Percentiles rank a stretch among this genome's conserved stretches.
phyloP scores from a whole-genome alignment of 2,329 filamentous ascomycete species.

The Fusarium mangiferae region DNA sequence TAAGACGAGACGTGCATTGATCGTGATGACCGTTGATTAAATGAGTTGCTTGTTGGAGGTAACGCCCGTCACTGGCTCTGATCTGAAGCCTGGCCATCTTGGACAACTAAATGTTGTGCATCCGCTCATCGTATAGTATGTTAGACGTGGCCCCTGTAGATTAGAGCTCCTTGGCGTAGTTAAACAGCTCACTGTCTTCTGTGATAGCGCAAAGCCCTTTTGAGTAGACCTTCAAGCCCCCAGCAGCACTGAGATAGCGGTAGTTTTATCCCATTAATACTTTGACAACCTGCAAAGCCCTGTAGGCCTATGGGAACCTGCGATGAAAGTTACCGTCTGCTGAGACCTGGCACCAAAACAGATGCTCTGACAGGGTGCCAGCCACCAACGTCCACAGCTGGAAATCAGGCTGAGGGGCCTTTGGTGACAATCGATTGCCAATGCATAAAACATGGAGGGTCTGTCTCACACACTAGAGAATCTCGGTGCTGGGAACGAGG shows the following conservation, averaged over 20 bases:
- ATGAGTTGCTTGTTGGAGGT: background rate
- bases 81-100: background rate
- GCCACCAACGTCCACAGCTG: background rate
- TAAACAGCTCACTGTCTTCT: background rate
- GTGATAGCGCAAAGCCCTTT: background rate
- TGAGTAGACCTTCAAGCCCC: background rate
- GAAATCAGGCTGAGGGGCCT: background rate
- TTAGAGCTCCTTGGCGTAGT: background rate
- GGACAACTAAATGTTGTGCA: background rate
- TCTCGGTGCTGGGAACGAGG: background rate
- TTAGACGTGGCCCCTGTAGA: background rate
- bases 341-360: background rate
- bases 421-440: background rate
- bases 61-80: background rate
- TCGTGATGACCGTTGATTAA: background rate
- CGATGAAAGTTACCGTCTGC: background rate
- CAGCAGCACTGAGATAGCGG: background rate
- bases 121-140: background rate
- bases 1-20: background rate
- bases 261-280: background rate
- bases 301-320: background rate
- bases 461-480: background rate
- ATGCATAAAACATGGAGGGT: background rate
- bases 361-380: background rate
- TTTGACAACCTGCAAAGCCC: background rate